A percentile compares a stretch with the other conserved stretches of the same genome.
phyloP scores from a whole-genome alignment of 1,139 yeast genomes.

The Zygosaccharomyces pseudobailii region DNA sequence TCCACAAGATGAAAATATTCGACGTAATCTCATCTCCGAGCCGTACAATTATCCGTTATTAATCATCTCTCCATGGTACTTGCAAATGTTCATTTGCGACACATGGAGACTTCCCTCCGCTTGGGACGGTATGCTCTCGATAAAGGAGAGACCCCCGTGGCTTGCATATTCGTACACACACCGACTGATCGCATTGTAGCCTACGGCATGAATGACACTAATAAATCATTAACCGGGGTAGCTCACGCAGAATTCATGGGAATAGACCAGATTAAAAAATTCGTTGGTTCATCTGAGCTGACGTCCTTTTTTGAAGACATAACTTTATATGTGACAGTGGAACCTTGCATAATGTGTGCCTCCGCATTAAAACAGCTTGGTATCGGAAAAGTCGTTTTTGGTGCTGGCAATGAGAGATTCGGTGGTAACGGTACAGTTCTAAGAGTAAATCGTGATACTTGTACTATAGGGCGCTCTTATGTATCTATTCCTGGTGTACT shows the following conservation, averaged over 20 bases:
- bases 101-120: constrained; percentile 48
- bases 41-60: not conserved
- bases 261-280: constrained; percentile 48
- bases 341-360: constrained; percentile 98
- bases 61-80: not conserved
- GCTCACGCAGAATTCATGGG: constrained; percentile 92
- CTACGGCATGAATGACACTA: constrained; percentile 85
- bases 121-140: constrained; percentile 54
- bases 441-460: constrained; percentile 49
- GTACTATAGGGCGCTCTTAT: constrained; percentile 37
- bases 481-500: constrained; percentile 70
- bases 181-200: constrained; percentile 52
- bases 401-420: constrained; percentile 91
- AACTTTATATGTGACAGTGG: constrained; percentile 87
- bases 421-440: constrained; percentile 95
- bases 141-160: constrained; percentile 66
- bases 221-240: constrained; percentile 74
- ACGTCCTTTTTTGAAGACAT: constrained; percentile 42
- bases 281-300: constrained; percentile 17
- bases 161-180: constrained; percentile 55
- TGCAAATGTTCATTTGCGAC: constrained; percentile 21
- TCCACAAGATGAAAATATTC: not conserved
- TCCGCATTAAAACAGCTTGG: constrained; percentile 81
- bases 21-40: not conserved
- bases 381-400: constrained; percentile 69